Evolutionary conservation across 2,329 filamentous ascomycete genomes (phyloP).

Genomic region (Sporothrix euskadiensis): DNA sequence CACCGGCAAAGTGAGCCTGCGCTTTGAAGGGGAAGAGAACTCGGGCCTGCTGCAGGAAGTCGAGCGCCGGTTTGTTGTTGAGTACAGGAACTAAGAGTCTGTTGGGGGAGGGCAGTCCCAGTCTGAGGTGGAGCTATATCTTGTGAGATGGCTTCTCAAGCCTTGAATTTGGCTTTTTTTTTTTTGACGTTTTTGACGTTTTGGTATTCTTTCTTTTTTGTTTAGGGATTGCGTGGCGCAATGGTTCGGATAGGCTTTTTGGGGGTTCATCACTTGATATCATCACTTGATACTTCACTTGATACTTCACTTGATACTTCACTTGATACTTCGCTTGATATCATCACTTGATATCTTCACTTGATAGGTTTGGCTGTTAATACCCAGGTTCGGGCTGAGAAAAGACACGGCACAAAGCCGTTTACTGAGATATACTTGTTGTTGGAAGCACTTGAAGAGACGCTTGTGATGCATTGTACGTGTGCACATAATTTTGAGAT

Average conservation of each 20-base stretch:
- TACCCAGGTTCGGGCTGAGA: background rate
- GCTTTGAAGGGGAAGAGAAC: conserved; percentile 79
- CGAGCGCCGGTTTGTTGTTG: conserved; percentile 73
- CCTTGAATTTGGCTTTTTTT: background rate
- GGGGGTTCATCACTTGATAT: background rate
- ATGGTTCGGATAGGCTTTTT: background rate
- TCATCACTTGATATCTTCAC: background rate
- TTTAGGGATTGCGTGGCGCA: conserved; percentile 15
- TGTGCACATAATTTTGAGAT: background rate
- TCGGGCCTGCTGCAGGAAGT: conserved; percentile 73
- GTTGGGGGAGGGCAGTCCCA: background rate
- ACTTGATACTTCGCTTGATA: background rate
- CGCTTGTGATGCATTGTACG: background rate
- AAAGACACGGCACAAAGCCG: background rate
- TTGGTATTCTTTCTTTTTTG: background rate
- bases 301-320: too few relatives aligned
- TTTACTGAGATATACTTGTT: background rate
- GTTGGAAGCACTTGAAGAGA: too few relatives aligned
- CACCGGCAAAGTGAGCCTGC: conserved; percentile 60
- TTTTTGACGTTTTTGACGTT: background rate
- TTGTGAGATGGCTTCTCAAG: too few relatives aligned
- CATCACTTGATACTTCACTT: background rate
- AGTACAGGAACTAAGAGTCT: conserved; percentile 54
- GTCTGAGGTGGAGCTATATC: too few relatives aligned
- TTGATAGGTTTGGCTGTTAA: background rate